Percentiles rank a stretch among this genome's conserved stretches.
Evolutionary conservation across 192 early-diverging fungal species (phyloP).

Genomic region (Mortierella claussenii): DNA sequence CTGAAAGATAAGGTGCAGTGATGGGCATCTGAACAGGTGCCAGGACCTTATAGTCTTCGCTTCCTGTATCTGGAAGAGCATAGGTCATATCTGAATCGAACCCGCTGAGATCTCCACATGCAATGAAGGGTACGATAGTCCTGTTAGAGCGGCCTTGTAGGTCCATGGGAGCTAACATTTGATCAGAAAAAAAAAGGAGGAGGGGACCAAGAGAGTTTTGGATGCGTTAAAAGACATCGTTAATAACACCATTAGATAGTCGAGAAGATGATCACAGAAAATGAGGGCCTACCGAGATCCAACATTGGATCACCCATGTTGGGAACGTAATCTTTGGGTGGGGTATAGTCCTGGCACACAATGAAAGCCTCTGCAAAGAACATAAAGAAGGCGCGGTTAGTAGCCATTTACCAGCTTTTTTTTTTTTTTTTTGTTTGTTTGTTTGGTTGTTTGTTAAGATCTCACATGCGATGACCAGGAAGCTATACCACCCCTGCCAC

Average conservation of each 20-base stretch:
- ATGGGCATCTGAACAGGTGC: conserved; percentile 89
- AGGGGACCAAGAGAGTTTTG: background rate
- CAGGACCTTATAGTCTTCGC: conserved; percentile 50
- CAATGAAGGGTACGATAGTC: conserved; percentile 88
- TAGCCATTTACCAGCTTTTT: background rate
- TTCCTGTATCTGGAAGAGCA: conserved; percentile 62
- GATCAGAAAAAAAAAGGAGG: background rate
- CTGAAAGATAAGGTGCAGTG: conserved; percentile 88
- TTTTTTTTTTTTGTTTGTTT: background rate
- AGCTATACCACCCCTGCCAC: background rate
- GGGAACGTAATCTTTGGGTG: conserved; percentile 85
- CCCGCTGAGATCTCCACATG: conserved; percentile 90
- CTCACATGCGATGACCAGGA: background rate
- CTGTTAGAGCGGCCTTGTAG: conserved; percentile 77
- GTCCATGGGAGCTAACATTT: conserved; percentile 58
- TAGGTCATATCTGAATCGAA: conserved; percentile 94
- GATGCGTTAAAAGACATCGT: background rate
- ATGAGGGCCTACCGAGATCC: conserved; percentile 67
- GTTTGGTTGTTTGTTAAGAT: background rate
- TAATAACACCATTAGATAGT: background rate
- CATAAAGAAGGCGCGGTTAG: background rate
- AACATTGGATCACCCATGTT: conserved; percentile 92
- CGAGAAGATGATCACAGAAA: background rate
- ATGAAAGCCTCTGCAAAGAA: conserved; percentile 84
- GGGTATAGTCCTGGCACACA: conserved; percentile 90